Conservation (phyloP, 2,329 filamentous ascomycete genomes). For the Dothidotthia symphoricarpi region DNA sequence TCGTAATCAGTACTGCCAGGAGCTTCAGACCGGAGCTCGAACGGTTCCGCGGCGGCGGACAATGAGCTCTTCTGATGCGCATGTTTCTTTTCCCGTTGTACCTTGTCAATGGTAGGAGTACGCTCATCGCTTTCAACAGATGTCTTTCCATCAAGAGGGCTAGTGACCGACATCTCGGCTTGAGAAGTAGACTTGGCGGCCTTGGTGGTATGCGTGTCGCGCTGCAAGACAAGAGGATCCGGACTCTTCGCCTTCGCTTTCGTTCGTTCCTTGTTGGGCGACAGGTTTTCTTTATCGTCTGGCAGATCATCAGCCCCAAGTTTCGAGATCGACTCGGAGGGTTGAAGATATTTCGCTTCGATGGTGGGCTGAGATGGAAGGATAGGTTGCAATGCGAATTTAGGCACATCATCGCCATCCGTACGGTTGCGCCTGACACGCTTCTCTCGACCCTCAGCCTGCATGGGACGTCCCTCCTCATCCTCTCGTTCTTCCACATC, state of each 20-base stretch:
- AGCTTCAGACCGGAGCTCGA: conserved; percentile 50
- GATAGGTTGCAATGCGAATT: conserved; percentile 60
- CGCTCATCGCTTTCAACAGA: conserved; percentile 29
- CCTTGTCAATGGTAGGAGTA: conserved; percentile 30
- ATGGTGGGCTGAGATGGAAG: conserved; percentile 40
- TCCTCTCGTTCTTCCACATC: conserved; percentile 49
- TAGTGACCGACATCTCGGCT: conserved; percentile 19
- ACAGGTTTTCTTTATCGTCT: conserved; percentile 41
- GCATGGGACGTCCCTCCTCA: conserved; percentile 60
- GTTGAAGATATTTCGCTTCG: conserved; percentile 28
- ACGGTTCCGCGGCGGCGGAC: conserved; percentile 70
- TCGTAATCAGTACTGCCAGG: conserved; percentile 30
- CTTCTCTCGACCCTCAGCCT: conserved; percentile 70
- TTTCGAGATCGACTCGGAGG: conserved; percentile 20
- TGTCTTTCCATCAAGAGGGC: conserved; percentile 19
- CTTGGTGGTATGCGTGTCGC: conserved; percentile 8
- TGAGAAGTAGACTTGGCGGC: conserved; percentile 10
- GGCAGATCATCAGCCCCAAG: conserved; percentile 23
- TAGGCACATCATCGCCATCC: conserved; percentile 70
- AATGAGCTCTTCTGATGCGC: conserved; percentile 53
- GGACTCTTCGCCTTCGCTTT: conserved; percentile 33
- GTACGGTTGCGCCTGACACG: conserved; percentile 64
- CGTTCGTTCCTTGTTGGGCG: conserved; percentile 24
- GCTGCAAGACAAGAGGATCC: conserved; percentile 19
- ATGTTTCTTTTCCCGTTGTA: conserved; percentile 27